Conservation (phyloP, 2,329 filamentous ascomycete species). For the Dothistroma septosporum region DNA sequence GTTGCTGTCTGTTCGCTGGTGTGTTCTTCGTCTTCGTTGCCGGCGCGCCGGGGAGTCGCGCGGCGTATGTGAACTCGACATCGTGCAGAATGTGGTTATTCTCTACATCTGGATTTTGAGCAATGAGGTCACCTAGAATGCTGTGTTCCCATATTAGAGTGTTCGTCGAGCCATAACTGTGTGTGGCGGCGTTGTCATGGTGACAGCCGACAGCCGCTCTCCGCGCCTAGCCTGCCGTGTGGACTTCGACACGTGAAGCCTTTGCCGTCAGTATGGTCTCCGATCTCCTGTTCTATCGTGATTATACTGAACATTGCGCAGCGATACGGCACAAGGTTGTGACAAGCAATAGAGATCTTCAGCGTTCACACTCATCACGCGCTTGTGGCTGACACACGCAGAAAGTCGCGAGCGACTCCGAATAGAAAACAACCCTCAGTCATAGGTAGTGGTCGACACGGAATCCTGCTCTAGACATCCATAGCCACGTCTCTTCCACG, state of each 20-base stretch:
- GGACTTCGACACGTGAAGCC: background rate
- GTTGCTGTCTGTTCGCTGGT: slow-evolving; percentile 32
- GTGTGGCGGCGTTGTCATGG: background rate
- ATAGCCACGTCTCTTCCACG: too few species aligned
- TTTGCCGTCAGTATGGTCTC: background rate
- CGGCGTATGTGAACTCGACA: slow-evolving; percentile 9
- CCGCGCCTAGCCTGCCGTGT: background rate
- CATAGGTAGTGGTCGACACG: too few species aligned
- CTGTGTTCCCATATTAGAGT: slow-evolving; percentile 1
- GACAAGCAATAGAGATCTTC: too few species aligned
- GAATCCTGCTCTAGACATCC: too few species aligned
- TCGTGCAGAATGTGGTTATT: background rate
- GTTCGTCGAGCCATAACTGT: background rate
- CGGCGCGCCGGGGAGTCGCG: slow-evolving; percentile 30
- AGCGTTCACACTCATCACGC: too few species aligned
- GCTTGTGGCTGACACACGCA: too few species aligned
- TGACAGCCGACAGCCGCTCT: background rate
- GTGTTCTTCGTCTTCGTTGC: slow-evolving; percentile 16
- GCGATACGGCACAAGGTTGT: background rate
- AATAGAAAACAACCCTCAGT: too few species aligned
- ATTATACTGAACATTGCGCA: background rate
- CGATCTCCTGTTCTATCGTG: background rate
- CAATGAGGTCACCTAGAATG: slow-evolving; percentile 4
- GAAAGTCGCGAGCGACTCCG: too few species aligned
- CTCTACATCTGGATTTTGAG: background rate